Conservation (phyloP, 1,139 yeast genomes). For the Arxiozyma slooffiae region DNA sequence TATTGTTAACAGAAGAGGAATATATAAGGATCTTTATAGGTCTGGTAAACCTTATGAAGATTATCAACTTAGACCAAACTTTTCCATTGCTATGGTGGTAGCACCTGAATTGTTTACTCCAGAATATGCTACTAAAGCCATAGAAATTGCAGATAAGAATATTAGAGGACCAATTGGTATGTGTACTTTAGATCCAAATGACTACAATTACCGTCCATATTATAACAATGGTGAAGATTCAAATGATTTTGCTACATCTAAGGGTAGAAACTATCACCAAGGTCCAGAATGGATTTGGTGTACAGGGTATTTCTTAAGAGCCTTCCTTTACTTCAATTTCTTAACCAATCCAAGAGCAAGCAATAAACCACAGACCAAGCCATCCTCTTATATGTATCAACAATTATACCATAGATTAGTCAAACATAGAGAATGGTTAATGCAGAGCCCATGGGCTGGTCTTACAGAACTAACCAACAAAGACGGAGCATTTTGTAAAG, state of each 20-base stretch:
- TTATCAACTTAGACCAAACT: slow-evolving; percentile 86
- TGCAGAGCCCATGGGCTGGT: slow-evolving; percentile 82
- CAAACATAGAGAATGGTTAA: slow-evolving; percentile 61
- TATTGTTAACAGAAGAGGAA: slow-evolving; percentile 80
- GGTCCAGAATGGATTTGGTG: slow-evolving; percentile 99
- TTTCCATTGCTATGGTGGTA: slow-evolving; percentile 82
- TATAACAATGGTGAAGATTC: slow-evolving; percentile 73
- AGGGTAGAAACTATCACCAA: slow-evolving; percentile 94
- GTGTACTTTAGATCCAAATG: slow-evolving; percentile 86
- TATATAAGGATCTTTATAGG: slow-evolving; percentile 75
- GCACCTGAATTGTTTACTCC: slow-evolving; percentile 84
- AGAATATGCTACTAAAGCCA: slow-evolving; percentile 50
- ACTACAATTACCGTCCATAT: slow-evolving; percentile 83
- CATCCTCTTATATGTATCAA: slow-evolving; percentile 36
- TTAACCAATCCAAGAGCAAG: slow-evolving; percentile 28
- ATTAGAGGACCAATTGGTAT: slow-evolving; percentile 87
- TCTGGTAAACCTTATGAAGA: slow-evolving; percentile 88
- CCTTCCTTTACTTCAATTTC: slow-evolving; percentile 49
- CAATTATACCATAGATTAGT: slow-evolving; percentile 47
- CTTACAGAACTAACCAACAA: slow-evolving; percentile 85
- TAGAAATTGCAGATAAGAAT: slow-evolving; percentile 58
- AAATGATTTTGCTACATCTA: slow-evolving; percentile 82
- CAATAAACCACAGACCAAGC: slow-evolving; percentile 28
- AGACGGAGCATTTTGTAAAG: slow-evolving; percentile 69
- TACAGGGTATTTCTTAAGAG: slow-evolving; percentile 76